Percentiles rank a stretch among this genome's conserved stretches.
Conservation (phyloP, 1,284 basidiomycete genomes). For the Tilletia walkeri region DNA sequence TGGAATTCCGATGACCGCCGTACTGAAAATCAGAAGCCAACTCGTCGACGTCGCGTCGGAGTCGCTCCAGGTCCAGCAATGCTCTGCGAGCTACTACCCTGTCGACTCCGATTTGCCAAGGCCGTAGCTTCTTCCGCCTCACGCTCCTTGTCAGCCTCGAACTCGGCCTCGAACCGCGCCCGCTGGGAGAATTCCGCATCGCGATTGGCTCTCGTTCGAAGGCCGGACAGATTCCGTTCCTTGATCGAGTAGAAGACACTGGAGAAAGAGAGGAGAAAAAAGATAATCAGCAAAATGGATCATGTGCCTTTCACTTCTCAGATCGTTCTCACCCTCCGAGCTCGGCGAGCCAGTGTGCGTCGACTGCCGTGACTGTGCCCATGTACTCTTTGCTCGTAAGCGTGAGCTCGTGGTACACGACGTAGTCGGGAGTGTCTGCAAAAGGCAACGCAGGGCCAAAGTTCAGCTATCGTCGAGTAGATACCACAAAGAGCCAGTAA, state of each 20-base stretch:
- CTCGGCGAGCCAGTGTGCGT: conserved; percentile 55
- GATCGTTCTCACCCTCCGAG: conserved; percentile 25
- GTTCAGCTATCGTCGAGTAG: not conserved
- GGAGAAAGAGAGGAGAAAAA: conserved; percentile 59
- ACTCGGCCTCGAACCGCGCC: conserved; percentile 72
- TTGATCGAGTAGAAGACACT: conserved; percentile 92
- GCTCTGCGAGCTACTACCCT: conserved; percentile 3
- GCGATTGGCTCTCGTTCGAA: conserved; percentile 63
- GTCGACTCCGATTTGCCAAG: conserved; percentile 10
- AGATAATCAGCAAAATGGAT: not conserved
- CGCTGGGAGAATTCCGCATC: conserved; percentile 84
- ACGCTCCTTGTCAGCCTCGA: conserved; percentile 42
- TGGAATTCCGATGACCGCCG: too few species aligned
- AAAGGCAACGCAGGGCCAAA: not conserved
- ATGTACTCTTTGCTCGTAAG: conserved; percentile 43
- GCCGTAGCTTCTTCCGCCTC: conserved; percentile 16
- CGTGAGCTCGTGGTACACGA: conserved; percentile 83
- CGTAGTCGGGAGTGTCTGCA: conserved; percentile 82
- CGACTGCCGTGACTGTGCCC: conserved; percentile 53
- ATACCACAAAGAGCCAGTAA: not conserved
- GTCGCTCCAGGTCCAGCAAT: conserved; percentile 25
- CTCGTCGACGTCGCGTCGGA: conserved; percentile 20
- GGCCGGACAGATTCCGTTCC: conserved; percentile 68
- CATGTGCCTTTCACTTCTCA: too few species aligned
- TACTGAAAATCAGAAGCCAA: not conserved